Evolutionary conservation across 2,329 filamentous ascomycete species (phyloP), one percentile per base, ranked within the genome.

Genomic region (Parasarocladium wereldwijsianum): DNA sequence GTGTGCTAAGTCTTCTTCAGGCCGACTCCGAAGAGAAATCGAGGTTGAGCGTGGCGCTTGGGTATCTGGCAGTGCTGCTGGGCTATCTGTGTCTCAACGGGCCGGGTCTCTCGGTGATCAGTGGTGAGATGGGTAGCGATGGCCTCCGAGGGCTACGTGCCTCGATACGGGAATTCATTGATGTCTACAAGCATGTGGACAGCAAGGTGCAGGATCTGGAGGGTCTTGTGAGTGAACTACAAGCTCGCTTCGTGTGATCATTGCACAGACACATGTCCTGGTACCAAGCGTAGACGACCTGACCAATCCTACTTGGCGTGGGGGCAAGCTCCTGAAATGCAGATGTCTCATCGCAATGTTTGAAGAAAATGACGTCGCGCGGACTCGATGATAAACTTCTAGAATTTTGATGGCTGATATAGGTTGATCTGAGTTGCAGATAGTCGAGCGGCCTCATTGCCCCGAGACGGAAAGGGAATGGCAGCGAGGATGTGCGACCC

Each of bases 11-110:
- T 43, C 35, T 43, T 33, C 32, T 26, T 24, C 20, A 82, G 68
- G 75, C 73, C 34, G 72, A 78, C 42, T 79, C 76, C 2, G 66
- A 76, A 33, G 70, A 83, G 44, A 82, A 86, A 46, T 76, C 76
- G 16, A 75, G 80, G 35, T 66, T 79, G 29, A 84, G 86, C 40
- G 84, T 96, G 17, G 76, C 80, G 2, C 74, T 87, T 48, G 86
- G 84, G 11, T 94, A 93, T 48, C 62, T 94, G 15, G 76, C 84
- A 1, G 76, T 94, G 10, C 61, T 93, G 5, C 63, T 96, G 3
- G 83, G 84, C 12, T 90, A 85, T 40, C 57, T 94, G 15, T 85
- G 75, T 40, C 60, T 90, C 17, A 52, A 60, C 29, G 42, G 50
- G 8, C 52, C 58, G 4, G 55, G 62, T 6, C 54, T 60, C 26